Conservation (phyloP, 2,329 filamentous ascomycete species). For the Domatiomyces globalis region DNA sequence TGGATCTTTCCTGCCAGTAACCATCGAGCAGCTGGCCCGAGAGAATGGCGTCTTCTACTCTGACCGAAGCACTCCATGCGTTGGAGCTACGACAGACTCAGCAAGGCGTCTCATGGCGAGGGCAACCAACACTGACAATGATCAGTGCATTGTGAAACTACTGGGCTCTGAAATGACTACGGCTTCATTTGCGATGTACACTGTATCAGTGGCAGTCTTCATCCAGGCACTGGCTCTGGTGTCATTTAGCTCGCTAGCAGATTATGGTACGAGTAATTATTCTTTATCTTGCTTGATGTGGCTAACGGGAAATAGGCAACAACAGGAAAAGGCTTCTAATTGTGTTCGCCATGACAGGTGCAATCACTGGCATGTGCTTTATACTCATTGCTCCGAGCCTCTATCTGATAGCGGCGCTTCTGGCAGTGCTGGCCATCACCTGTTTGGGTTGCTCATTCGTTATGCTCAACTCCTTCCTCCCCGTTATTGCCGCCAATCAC, state of each 20-base stretch:
- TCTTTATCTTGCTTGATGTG: background rate
- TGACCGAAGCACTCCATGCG: constrained; percentile 55
- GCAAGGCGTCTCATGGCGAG: constrained; percentile 7
- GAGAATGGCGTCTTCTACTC: constrained; percentile 76
- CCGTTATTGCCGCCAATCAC: constrained; percentile 72
- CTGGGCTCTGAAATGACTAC: constrained; percentile 71
- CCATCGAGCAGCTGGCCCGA: constrained; percentile 78
- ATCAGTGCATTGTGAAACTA: constrained; percentile 62
- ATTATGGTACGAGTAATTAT: constrained; percentile 51
- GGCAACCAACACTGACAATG: constrained; percentile 23
- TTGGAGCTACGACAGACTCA: constrained; percentile 28
- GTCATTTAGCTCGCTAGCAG: constrained; percentile 48
- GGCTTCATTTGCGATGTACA: constrained; percentile 87
- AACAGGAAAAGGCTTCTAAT: constrained; percentile 72
- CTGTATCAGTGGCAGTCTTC: constrained; percentile 76
- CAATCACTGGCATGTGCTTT: constrained; percentile 71
- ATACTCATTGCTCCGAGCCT: constrained; percentile 60
- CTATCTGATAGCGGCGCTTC: constrained; percentile 62
- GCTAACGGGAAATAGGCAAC: constrained; percentile 17
- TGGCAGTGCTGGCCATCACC: constrained; percentile 76
- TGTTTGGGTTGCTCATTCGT: constrained; percentile 87
- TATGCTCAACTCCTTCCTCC: constrained; percentile 79
- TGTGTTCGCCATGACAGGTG: constrained; percentile 63
- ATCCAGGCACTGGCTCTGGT: constrained; percentile 77
- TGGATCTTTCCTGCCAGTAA: constrained; percentile 81